Conservation (phyloP, 176 grass and related monocot species). For the Triticum urartu region DNA sequence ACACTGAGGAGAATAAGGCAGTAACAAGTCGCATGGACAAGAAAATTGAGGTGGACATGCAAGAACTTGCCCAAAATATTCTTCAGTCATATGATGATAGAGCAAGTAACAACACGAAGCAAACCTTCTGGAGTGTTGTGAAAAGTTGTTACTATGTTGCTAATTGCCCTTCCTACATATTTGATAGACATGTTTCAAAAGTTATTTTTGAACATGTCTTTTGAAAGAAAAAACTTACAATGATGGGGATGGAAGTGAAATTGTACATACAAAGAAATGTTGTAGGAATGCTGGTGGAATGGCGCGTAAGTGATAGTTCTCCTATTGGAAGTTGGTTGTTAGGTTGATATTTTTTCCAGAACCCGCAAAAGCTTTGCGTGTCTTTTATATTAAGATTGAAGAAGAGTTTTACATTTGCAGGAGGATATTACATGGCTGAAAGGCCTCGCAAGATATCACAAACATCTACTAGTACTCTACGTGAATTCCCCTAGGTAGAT, state of each 20-base stretch:
- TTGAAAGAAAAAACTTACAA: neutral
- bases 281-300: neutral
- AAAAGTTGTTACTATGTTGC: constrained; percentile 52
- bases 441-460: no score
- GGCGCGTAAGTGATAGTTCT: neutral
- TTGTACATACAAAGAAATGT: neutral
- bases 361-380: no score
- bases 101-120: constrained; percentile 26
- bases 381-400: no score
- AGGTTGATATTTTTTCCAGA: neutral
- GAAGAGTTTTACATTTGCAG: no score
- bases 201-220: constrained; percentile 47
- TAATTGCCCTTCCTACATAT: constrained; percentile 22
- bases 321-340: neutral
- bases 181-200: constrained; percentile 38
- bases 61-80: constrained; percentile 41
- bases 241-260: neutral
- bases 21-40: neutral
- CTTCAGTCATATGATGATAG: neutral
- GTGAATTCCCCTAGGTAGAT: no score
- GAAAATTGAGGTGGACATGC: constrained; percentile 35
- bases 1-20: neutral
- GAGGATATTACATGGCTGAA: no score
- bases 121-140: constrained; percentile 43
- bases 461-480: no score